phyloP scores from a whole-genome alignment of 2,329 filamentous ascomycete species.

The Fusarium illudens region DNA sequence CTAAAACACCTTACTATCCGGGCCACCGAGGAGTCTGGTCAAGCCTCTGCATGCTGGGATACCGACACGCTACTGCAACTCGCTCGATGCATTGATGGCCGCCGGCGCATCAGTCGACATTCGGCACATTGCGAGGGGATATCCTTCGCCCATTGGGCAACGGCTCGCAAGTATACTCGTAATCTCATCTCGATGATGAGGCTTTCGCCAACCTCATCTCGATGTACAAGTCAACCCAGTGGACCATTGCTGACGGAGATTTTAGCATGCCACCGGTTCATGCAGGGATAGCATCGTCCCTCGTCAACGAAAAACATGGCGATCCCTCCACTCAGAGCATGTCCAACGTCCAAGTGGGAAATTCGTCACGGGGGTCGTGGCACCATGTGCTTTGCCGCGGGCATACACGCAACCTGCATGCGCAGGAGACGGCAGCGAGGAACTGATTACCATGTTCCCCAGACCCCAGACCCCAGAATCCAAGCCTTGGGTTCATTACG shows the following conservation, averaged over 20 bases:
- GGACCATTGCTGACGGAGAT: not conserved
- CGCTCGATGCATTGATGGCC: constrained; percentile 18
- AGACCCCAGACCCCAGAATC: constrained; percentile 9
- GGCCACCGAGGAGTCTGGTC: constrained; percentile 13
- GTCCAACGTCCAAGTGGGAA: not conserved
- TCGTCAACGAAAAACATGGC: constrained; percentile 9
- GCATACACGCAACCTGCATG: not conserved
- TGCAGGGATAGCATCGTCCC: constrained; percentile 18
- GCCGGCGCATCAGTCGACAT: constrained; percentile 13
- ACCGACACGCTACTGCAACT: constrained; percentile 21
- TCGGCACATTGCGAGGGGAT: not conserved
- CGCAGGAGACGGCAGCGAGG: not conserved
- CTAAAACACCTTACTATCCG: constrained; percentile 2
- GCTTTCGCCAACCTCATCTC: constrained; percentile 2
- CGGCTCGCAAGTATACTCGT: constrained; percentile 2
- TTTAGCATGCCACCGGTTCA: constrained; percentile 19
- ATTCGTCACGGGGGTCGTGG: constrained; percentile 2
- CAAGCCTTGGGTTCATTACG: constrained; percentile 24
- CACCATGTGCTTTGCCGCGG: constrained; percentile 9
- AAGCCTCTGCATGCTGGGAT: constrained; percentile 6
- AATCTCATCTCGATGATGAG: constrained; percentile 8
- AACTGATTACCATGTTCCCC: not conserved
- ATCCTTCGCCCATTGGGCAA: constrained; percentile 7
- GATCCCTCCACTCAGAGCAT: constrained; percentile 1
- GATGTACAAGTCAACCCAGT: not conserved